Base-by-base conservation (phyloP, 495 filamentous ascomycete genomes). In the Neurospora sp. region DNA sequence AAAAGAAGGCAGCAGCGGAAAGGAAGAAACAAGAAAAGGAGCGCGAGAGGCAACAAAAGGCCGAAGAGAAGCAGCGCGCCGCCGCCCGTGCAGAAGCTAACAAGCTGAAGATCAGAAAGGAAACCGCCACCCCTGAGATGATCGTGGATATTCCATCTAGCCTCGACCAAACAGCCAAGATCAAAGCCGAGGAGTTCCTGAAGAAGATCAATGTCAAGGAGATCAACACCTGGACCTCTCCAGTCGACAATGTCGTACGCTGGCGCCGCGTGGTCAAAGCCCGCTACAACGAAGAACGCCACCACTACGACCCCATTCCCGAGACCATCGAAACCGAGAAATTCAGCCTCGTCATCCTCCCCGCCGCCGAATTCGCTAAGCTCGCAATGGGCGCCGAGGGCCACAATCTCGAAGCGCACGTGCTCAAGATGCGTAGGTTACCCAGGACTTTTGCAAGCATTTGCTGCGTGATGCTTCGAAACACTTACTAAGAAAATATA, bases 81-180 rank as follows among this genome's bases (percentile, higher is more conserved):
- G 87, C 88, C 14, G 92, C 94, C 48, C 82, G 94, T 10, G 87
- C 88, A 12, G 90, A 90, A 68, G 91, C 90, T 61, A 96, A 97
- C 81, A 93, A 90, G 77, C 82, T 90, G 4, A 90, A 89, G 69
- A 90, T 88, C 0, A 89, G 93, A 80, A 94, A 92, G 81, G 96
- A 93, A 75, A 85, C 90, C 17, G 90, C 92, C 0, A 87, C 87
- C 0, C 87, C 86, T 1, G 93, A 97, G 80, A 96, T 97, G 92
- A 91, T 97, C n/a, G 84, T 93, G 5, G 91, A 94, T 79, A 82
- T 97, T 27, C 86, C 92, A 1, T 81, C 76, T 8, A 84, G 84
- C 10, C 79, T 96, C 16, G 79, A 86, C 10, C 71, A 82, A 9
- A 82, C 86, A 65, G 86, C 89, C 70, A 86, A 91, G 72, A 78